A percentile compares a stretch with the other conserved stretches of the same genome.
phyloP scores from a whole-genome alignment of 1,284 basidiomycete genomes.

The Ustilago cynodontis region DNA sequence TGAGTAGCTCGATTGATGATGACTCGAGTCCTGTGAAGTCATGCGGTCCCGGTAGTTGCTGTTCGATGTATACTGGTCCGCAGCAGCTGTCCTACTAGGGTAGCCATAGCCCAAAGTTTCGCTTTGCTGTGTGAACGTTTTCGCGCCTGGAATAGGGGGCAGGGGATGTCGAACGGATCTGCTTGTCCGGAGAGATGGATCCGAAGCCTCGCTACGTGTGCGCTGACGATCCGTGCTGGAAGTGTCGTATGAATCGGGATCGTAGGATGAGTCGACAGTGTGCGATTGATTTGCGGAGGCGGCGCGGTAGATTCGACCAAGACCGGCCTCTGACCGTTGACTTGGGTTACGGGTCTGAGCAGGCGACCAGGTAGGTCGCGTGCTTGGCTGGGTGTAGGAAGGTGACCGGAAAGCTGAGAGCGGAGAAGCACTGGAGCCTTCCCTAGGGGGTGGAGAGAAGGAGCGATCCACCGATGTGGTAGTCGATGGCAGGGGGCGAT shows the following conservation, averaged over 20 bases:
- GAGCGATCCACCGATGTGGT: slow-evolving; percentile 32
- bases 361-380: slow-evolving; percentile 25
- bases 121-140: background rate
- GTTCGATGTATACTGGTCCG: slow-evolving; percentile 1
- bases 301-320: slow-evolving; percentile 18
- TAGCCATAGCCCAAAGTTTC: slow-evolving; percentile 16
- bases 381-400: slow-evolving; percentile 23
- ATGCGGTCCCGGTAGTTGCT: slow-evolving; percentile 4
- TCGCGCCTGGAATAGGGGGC: slow-evolving; percentile 35
- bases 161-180: slow-evolving; percentile 37
- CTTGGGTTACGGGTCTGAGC: slow-evolving; percentile 9
- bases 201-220: slow-evolving; percentile 46
- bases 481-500: slow-evolving; percentile 41
- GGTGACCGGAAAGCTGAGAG: slow-evolving; percentile 40
- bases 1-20: slow-evolving; percentile 20
- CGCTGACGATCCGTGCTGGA: slow-evolving; percentile 23
- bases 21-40: slow-evolving; percentile 12
- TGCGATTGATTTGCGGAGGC: slow-evolving; percentile 27
- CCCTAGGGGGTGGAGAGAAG: slow-evolving; percentile 38
- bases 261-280: slow-evolving; percentile 35
- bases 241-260: slow-evolving; percentile 19
- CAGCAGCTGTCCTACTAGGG: background rate
- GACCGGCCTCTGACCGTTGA: slow-evolving; percentile 13
- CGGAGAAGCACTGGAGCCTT: slow-evolving; percentile 26
- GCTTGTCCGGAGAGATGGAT: slow-evolving; percentile 20